Percentiles rank a stretch among this genome's conserved stretches.
Evolutionary conservation across 371 early-diverging fungal genomes (phyloP).

Genomic region (Coemansia linderi): DNA sequence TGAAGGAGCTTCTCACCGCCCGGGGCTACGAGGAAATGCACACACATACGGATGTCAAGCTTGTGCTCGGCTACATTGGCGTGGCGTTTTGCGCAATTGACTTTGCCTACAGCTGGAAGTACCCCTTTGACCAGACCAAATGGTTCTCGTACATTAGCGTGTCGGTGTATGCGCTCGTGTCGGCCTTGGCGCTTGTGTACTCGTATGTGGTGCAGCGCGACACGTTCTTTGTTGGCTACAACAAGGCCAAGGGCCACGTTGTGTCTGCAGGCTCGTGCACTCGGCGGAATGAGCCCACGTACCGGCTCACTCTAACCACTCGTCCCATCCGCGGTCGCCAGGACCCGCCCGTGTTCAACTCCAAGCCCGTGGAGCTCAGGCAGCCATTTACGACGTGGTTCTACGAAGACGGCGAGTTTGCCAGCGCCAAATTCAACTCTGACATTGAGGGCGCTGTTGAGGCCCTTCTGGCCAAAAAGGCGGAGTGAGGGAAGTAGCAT

Average conservation of each 20-base stretch:
- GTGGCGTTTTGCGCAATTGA: conserved; percentile 59
- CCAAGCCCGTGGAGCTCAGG: conserved; percentile 46
- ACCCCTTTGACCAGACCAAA: conserved; percentile 61
- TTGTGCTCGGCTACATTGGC: conserved; percentile 61
- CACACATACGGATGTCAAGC: conserved; percentile 63
- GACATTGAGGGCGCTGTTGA: conserved; percentile 39
- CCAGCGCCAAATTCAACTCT: conserved; percentile 26
- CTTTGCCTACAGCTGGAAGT: conserved; percentile 61
- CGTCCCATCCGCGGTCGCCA: conserved; percentile 53
- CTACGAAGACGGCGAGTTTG: conserved; percentile 52
- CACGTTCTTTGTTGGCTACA: conserved; percentile 54
- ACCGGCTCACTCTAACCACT: conserved; percentile 50
- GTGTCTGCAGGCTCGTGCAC: conserved; percentile 52
- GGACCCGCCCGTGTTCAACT: conserved; percentile 51
- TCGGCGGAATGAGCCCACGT: conserved; percentile 41
- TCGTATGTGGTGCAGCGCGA: conserved; percentile 52
- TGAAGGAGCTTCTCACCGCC: conserved; percentile 59
- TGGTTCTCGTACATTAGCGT: conserved; percentile 58
- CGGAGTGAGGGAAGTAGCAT: conserved; percentile 9
- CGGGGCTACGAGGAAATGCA: conserved; percentile 60
- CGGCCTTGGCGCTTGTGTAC: conserved; percentile 47
- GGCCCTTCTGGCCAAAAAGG: conserved; percentile 45
- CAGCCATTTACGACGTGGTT: conserved; percentile 50
- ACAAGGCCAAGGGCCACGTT: conserved; percentile 52
- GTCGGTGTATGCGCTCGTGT: conserved; percentile 53